These are phyloP conservation scores for Porphyrellus cyaneotinctus DNA, from an alignment of 768 basidiomycete species.

Conservation along the genomic window DNA sequence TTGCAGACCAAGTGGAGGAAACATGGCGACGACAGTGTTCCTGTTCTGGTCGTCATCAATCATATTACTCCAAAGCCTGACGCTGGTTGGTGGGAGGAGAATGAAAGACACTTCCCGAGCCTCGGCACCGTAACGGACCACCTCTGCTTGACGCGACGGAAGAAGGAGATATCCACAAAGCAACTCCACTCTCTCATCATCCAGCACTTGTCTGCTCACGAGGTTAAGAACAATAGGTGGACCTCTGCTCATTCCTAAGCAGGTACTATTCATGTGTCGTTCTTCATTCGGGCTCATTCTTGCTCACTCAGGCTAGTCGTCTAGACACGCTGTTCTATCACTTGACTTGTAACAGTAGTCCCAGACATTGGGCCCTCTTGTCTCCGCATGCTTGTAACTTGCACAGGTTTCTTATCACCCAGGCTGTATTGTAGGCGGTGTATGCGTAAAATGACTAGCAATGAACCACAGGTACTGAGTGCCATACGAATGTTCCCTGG, in stretches of 20 bases:
- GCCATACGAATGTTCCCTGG: not conserved
- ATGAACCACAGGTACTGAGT: not conserved
- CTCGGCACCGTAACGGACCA: constrained; percentile 13
- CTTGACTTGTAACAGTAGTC: no score
- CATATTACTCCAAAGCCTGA: constrained; percentile 20
- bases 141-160: constrained; percentile 16
- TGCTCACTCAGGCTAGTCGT: not conserved
- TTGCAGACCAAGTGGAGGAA: constrained; percentile 16
- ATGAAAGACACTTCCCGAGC: constrained; percentile 18
- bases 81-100: constrained; percentile 21
- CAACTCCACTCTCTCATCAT: constrained; percentile 17
- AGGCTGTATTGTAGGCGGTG: not conserved
- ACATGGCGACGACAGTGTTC: constrained; percentile 13
- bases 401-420: no score
- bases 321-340: not conserved
- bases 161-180: constrained; percentile 18
- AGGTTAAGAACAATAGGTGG: not conserved
- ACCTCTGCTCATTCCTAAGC: not conserved
- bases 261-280: not conserved
- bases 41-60: constrained; percentile 20
- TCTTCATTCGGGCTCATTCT: not conserved
- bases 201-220: constrained; percentile 8
- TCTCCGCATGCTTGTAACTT: not conserved
- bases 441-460: not conserved
- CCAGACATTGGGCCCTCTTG: not conserved